Evolutionary conservation across 371 early-diverging fungal species (phyloP).

Genomic region (Actinomucor elegans): DNA sequence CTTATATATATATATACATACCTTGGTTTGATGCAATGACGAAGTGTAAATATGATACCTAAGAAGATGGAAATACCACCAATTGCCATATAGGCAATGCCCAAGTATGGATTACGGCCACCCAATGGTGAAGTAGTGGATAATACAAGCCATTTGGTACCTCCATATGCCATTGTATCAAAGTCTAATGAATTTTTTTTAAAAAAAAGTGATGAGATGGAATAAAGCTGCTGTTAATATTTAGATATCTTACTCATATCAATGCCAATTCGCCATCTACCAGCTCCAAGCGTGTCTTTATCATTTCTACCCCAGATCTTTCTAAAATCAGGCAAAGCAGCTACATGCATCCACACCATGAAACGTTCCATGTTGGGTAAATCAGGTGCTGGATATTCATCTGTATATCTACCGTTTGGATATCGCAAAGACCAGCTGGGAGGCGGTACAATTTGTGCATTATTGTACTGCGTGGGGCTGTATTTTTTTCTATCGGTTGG

Average conservation of each 20-base stretch:
- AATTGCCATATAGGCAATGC: slow-evolving; percentile 89
- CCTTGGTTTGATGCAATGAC: slow-evolving; percentile 90
- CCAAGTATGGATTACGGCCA: slow-evolving; percentile 94
- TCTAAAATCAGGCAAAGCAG: slow-evolving; percentile 94
- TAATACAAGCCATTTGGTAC: slow-evolving; percentile 92
- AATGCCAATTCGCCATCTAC: slow-evolving; percentile 66
- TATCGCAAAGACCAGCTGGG: slow-evolving; percentile 75
- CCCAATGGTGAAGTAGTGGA: slow-evolving; percentile 91
- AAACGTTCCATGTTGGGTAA: slow-evolving; percentile 77
- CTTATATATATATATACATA: slow-evolving; percentile 17
- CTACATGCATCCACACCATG: slow-evolving; percentile 99
- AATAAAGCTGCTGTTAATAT: too few species aligned
- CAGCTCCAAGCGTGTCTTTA: slow-evolving; percentile 49
- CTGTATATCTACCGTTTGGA: slow-evolving; percentile 48
- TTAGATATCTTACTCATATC: slow-evolving; percentile 58
- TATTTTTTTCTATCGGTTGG: slow-evolving; percentile 79
- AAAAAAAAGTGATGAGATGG: too few species aligned
- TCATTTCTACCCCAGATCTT: slow-evolving; percentile 92
- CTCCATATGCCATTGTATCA: slow-evolving; percentile 79
- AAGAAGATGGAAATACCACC: slow-evolving; percentile 84
- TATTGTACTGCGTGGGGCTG: slow-evolving; percentile 55
- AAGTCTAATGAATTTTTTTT: too few species aligned
- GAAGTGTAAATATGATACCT: slow-evolving; percentile 80
- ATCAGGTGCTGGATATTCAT: slow-evolving; percentile 65
- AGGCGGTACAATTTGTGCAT: slow-evolving; percentile 66